Evolutionary conservation across 1,139 yeast genomes (phyloP), one percentile per base, ranked within the genome.

Genomic region (Kurtzmaniella quercitrusa): DNA sequence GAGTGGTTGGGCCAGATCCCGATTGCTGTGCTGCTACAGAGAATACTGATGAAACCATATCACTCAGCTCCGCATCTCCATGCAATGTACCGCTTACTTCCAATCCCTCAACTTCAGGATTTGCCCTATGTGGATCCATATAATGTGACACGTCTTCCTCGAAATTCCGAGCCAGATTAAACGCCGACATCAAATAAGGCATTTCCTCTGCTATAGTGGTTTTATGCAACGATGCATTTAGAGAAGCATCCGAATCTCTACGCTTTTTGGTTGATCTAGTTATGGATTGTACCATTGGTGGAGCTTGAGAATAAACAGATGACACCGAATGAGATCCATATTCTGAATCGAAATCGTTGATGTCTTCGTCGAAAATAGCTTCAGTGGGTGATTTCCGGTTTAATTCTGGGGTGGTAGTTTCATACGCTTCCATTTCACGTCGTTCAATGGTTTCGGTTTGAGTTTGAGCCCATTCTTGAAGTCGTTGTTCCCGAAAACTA

Each of bases 171-270:
- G 80, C 82, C 50, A 74, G 73, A 48, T 74, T 71, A 49, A 79
- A 80, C n/a, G 83, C 85, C 14, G 74, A 61, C 75, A 79, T 66
- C 51, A 80, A 61, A 49, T 68, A 73, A 0, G 85, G 85, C 53
- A 80, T 59, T 51, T 79, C 81, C 29, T 78, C 82, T 1, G 79
- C 55, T 5, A 79, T 60, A 2, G 81, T 72, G 1, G 81, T 69
- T 49, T 72, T 74, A 33, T 67, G 73, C 36, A 72, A 55, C 2
- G 68, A 58, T 6, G 64, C 57, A 0, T 65, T 57, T 38, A 65
- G 43, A 0, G 70, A 63, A 3, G 66, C 57, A 14, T 61, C 47
- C 11, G 68, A 61, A 19, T 62, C 68, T 27, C 62, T 54, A 43
- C 69, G 56, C 36, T 31, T 31, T 14, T 31, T 14, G 40, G 12